Percentiles rank a stretch among this genome's conserved stretches.
Evolutionary conservation across 495 filamentous ascomycete genomes (phyloP).

Genomic region (Thozetella sp.): DNA sequence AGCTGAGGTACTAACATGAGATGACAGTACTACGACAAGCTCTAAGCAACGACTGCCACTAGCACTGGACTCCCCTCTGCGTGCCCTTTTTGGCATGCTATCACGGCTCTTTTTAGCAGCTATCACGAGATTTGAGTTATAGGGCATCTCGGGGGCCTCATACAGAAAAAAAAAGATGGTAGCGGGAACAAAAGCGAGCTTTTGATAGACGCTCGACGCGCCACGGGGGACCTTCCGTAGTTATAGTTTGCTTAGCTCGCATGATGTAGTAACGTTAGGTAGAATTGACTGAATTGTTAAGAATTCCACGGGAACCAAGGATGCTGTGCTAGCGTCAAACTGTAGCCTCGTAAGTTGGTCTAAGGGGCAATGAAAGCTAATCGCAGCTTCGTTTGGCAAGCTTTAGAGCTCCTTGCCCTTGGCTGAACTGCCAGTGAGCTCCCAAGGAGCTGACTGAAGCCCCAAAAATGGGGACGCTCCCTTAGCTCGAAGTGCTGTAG

Average conservation of each 20-base stretch:
- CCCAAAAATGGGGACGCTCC: no score
- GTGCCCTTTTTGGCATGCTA: constrained; percentile 28
- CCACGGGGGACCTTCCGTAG: background rate
- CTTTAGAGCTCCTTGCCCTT: no score
- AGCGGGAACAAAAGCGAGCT: background rate
- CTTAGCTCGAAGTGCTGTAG: no score
- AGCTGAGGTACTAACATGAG: constrained; percentile 49
- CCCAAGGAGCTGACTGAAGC: background rate
- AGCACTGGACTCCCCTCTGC: constrained; percentile 37
- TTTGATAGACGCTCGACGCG: constrained; percentile 2
- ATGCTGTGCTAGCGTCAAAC: no score
- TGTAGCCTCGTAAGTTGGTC: no score
- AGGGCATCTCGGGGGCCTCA: constrained; percentile 2
- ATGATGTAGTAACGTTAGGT: constrained; percentile 4
- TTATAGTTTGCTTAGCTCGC: constrained; percentile 3
- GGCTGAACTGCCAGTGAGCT: background rate
- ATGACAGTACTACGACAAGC: constrained; percentile 96
- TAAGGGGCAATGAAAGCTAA: no score
- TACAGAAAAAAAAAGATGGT: background rate
- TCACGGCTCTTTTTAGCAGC: constrained; percentile 6
- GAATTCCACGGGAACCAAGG: background rate
- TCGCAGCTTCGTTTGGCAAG: no score
- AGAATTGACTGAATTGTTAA: background rate
- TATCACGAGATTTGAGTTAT: constrained; percentile 7
- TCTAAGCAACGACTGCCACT: constrained; percentile 60